Base-by-base conservation (phyloP, 352 stramenopile genomes). In the Blastocystis sp. region DNA sequence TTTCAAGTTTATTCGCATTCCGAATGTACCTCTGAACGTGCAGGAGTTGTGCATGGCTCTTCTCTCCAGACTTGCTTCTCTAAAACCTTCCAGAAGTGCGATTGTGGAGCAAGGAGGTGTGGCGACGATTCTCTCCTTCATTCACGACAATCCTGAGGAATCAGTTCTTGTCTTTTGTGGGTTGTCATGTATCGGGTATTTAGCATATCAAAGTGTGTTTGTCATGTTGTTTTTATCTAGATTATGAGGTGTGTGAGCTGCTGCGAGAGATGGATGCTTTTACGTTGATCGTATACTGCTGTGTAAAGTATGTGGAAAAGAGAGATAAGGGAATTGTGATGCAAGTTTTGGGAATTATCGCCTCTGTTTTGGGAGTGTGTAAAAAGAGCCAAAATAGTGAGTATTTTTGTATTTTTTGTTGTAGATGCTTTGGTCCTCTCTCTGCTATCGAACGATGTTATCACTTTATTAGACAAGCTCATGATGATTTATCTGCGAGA, bases 291-390 rank as follows among this genome's bases (percentile, higher is more conserved):
- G 43, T 85, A 16, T 53, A 41, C 9, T 64, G 50, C 34, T 85
- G 73, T 43, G 73, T 85, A n/a, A 45, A 9, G 11, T 85, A 85
- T 66, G 73, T 85, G 73, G 53, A 85, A 47, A 7, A 24, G 73
- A 43, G 54, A 24, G 73, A 85, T 66, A 66, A 65, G 20, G 73
- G 73, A 8, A 85, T 85, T 26, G 73, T 85, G 45, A 66, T 41
- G 37, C 73, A 85, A 54, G 50, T 59, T 18, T 54, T 85, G 3
- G 73, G 73, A 3, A 66, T 66, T 9, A 64, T 85, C 43, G 65
- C 73, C 9, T 50, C 16, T 43, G 47, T 85, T 20, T 59, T 85
- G 26, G 47, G 11, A 37, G 47, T 64, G n/a, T 53, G 45, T 26
- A 26, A 66, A 9, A 6, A 41, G 37, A 45, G 24, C 9, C 26